Base-by-base conservation (phyloP, 768 basidiomycete species). In the Trametes cinnabarina region DNA sequence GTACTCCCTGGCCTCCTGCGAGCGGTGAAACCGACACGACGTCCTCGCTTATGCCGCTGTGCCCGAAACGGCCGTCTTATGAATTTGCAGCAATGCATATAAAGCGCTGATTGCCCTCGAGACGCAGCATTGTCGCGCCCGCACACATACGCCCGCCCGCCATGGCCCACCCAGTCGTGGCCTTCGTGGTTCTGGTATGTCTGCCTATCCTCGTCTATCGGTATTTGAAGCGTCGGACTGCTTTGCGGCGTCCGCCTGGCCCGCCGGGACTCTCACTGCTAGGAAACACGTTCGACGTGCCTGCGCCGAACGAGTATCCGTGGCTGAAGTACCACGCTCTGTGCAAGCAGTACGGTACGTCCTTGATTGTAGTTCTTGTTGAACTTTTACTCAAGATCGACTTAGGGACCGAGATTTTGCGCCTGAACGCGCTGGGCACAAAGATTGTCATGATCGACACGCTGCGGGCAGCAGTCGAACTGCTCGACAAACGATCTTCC, bases 401-500 rank as follows among this genome's bases (percentile, higher is more conserved):
- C n/a, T n/a, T 3, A 59, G 57, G 40, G 9, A 53, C 57, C 2
- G 63, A 69, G 8, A 55, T 68, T 23, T 47, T 70, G 19, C 55
- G 51, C 28, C 37, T 67, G 15, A 60, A 63, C 11, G 44, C 62
- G 26, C 50, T 67, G 3, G 66, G 66, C 1, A 52, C 20, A 12
- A 48, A 47, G 10, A 56, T 70, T 32, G 57, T 68, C 44, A 46
- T 71, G n/a, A 40, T 71, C 28, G 64, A 61, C 44, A 57, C 64
- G 19, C 47, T 52, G 4, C 30, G 58, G 26, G 62, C 64, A 2
- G 66, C 66, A 12, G 22, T 37, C 0, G 71, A 72, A 5, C 64
- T 72, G 25, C 57, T 72, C 20, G 69, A 70, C 43, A 71, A 63
- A 39, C 62, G 68, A 1, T 64, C 65, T 30, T 48, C 62, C 0